Conservation (phyloP, 1,139 yeast genomes). For the Yamadazyma epiphylla region DNA sequence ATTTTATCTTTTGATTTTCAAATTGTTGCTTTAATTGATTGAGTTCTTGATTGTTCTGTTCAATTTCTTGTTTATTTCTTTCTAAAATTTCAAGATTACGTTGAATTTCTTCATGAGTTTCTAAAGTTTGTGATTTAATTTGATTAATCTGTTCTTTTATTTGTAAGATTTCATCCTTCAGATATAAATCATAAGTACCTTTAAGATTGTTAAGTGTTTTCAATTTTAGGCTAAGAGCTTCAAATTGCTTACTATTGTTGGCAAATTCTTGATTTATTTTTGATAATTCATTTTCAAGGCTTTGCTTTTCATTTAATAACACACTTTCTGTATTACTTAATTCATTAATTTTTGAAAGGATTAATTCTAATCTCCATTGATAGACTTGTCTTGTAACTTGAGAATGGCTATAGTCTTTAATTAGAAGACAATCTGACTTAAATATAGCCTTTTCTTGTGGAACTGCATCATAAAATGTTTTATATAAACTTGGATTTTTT, state of each 20-base stretch:
- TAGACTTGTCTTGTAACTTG: conserved; percentile 56
- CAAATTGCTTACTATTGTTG: conserved; percentile 11
- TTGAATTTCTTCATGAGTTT: conserved; percentile 5
- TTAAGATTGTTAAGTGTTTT: conserved; percentile 17
- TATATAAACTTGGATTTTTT: conserved; percentile 48
- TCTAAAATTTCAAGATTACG: conserved; percentile 10
- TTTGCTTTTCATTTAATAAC: conserved; percentile 23
- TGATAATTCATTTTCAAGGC: conserved; percentile 19
- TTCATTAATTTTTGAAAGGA: conserved; percentile 33
- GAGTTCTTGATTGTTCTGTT: conserved; percentile 15
- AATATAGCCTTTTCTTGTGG: conserved; percentile 34
- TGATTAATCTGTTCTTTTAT: conserved; percentile 13
- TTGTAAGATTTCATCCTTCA: conserved; percentile 13
- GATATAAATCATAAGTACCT: conserved; percentile 15
- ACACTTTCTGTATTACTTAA: conserved; percentile 24
- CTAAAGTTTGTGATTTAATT: conserved; percentile 8
- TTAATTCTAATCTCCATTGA: conserved; percentile 51
- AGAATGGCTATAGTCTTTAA: conserved; percentile 48
- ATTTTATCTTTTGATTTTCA: conserved; percentile 10
- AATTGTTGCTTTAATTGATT: conserved; percentile 6
- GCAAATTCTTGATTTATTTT: conserved; percentile 15
- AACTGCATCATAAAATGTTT: conserved; percentile 39
- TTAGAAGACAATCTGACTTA: conserved; percentile 38
- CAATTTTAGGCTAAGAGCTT: conserved; percentile 19
- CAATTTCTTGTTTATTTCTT: conserved; percentile 12